phyloP scores from a whole-genome alignment of 495 filamentous ascomycete species.

The Xylaria curta region DNA sequence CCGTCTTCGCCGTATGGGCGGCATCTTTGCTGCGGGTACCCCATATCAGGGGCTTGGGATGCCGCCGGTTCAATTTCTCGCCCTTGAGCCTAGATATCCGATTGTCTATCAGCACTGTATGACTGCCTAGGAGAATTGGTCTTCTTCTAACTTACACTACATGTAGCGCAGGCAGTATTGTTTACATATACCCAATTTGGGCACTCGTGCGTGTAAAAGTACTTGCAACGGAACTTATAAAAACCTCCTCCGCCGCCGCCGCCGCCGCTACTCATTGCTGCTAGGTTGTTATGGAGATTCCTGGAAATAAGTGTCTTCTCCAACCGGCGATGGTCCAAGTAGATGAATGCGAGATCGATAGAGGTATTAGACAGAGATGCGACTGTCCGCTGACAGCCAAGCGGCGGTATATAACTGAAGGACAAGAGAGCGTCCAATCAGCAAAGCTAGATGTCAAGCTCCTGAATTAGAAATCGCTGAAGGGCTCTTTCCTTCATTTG shows the following conservation, averaged over 20 bases:
- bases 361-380: background rate
- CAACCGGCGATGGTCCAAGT: slow-evolving; percentile 1
- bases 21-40: slow-evolving; percentile 42
- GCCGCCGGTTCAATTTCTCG: slow-evolving; percentile 49
- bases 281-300: background rate
- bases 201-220: slow-evolving; percentile 64
- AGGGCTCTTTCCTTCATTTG: background rate
- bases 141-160: slow-evolving; percentile 55
- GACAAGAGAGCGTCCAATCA: slow-evolving; percentile 15
- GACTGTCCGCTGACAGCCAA: slow-evolving; percentile 34
- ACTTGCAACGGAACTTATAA: slow-evolving; percentile 68
- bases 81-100: slow-evolving; percentile 49
- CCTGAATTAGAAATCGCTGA: background rate
- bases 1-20: slow-evolving; percentile 54
- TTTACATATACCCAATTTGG: slow-evolving; percentile 68
- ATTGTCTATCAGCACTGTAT: slow-evolving; percentile 24
- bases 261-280: slow-evolving; percentile 61
- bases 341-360: slow-evolving; percentile 6
- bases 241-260: slow-evolving; percentile 57
- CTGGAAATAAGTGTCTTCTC: slow-evolving; percentile 3
- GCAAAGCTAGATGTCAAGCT: slow-evolving; percentile 6
- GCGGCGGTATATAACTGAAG: slow-evolving; percentile 25
- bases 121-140: background rate
- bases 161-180: slow-evolving; percentile 61
- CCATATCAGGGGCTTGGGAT: slow-evolving; percentile 34